Conservation (phyloP, 176 grass and related monocot species). For the Echinochloa phyllopogon region DNA sequence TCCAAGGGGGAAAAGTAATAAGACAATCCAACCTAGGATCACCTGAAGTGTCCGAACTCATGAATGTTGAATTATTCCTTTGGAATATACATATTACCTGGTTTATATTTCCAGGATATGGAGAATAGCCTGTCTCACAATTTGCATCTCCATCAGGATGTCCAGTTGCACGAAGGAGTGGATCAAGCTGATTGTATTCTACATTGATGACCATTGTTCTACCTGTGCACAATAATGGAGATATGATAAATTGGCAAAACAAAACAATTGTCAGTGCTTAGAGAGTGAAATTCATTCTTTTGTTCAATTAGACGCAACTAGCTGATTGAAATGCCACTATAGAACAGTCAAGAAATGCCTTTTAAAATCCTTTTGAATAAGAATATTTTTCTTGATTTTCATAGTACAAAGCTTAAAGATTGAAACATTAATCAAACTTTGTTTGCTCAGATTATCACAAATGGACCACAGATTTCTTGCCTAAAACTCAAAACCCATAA, state of each 20-base stretch:
- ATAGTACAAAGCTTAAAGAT: not conserved
- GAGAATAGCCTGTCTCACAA: constrained; percentile 85
- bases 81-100: constrained; percentile 65
- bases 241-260: constrained; percentile 20
- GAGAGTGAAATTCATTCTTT: too few species aligned
- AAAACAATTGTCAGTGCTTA: too few species aligned
- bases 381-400: not conserved
- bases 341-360: not conserved
- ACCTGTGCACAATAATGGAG: constrained; percentile 54
- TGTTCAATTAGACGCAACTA: constrained; percentile 18
- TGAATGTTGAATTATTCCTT: constrained; percentile 16
- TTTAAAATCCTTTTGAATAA: not conserved
- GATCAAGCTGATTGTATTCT: constrained; percentile 99
- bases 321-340: not conserved
- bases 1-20: not conserved
- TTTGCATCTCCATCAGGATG: constrained; percentile 96
- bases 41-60: not conserved
- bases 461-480: not conserved
- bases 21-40: not conserved
- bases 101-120: constrained; percentile 98
- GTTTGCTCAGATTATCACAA: not conserved
- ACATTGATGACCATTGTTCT: constrained; percentile 98
- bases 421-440: not conserved
- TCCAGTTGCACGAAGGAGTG: constrained; percentile 83
- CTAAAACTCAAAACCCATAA: not conserved